phyloP scores from a whole-genome alignment of 2,329 filamentous ascomycete genomes.

The Fusarium verticillioides region DNA sequence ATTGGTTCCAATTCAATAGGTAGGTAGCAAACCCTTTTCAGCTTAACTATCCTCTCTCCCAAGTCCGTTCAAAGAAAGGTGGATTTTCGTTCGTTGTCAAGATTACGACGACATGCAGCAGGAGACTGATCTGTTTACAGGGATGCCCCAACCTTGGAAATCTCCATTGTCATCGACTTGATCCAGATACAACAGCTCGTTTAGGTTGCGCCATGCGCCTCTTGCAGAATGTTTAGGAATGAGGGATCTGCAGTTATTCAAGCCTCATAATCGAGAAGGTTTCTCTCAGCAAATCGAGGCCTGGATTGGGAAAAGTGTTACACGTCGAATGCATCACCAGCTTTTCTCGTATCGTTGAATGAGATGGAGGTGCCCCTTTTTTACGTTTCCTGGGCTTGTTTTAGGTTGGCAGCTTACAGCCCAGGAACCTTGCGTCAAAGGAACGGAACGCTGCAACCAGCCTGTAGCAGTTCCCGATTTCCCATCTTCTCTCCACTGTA shows the following conservation, averaged over 20 bases:
- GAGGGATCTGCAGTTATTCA: conserved; percentile 26
- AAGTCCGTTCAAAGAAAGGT: background rate
- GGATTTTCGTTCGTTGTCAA: background rate
- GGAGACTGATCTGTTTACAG: conserved; percentile 7
- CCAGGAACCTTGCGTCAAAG: conserved; percentile 9
- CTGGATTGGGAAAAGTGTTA: conserved; percentile 28
- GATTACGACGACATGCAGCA: conserved; percentile 18
- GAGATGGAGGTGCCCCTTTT: conserved; percentile 30
- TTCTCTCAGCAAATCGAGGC: conserved; percentile 12
- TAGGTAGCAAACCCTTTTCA: conserved; percentile 11
- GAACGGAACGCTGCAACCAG: conserved; percentile 16
- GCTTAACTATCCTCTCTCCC: background rate
- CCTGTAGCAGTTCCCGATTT: conserved; percentile 7
- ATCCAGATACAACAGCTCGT: conserved; percentile 16
- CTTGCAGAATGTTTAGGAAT: conserved; percentile 32
- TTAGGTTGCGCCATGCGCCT: conserved; percentile 20
- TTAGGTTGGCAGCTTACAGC: conserved; percentile 19
- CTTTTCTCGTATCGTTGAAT: conserved; percentile 32
- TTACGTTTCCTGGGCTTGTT: conserved; percentile 26
- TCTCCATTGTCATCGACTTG: conserved; percentile 12
- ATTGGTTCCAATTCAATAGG: background rate
- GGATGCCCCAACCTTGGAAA: conserved; percentile 12
- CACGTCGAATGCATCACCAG: conserved; percentile 30
- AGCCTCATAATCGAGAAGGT: conserved; percentile 13
- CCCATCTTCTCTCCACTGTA: background rate